These are phyloP conservation scores for Iris pallida DNA, from an alignment of 116 monocot species.

Conservation along the genomic window DNA sequence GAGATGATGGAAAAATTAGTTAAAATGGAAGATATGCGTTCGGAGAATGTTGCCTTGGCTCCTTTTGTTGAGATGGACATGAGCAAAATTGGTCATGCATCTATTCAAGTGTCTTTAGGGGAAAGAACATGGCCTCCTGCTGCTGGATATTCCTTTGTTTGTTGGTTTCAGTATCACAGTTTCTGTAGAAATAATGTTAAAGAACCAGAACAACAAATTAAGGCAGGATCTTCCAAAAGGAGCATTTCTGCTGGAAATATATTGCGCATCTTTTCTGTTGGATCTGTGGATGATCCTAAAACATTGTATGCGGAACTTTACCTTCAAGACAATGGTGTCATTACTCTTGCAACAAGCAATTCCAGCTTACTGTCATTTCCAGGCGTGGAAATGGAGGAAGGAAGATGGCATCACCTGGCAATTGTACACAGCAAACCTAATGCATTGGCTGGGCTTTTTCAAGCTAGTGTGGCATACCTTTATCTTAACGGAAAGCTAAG, in stretches of 20 bases:
- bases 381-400: conserved; percentile 81
- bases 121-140: conserved; percentile 99
- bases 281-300: conserved; percentile 70
- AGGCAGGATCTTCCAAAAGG: conserved; percentile 26
- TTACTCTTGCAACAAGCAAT: conserved; percentile 90
- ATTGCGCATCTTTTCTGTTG: conserved; percentile 85
- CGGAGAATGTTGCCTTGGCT: conserved; percentile 61
- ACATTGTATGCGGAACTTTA: conserved; percentile 76
- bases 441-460: conserved; percentile 96
- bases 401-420: conserved; percentile 96
- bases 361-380: conserved; percentile 77
- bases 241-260: conserved; percentile 40
- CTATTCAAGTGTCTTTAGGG: conserved; percentile 91
- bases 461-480: conserved; percentile 85
- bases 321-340: conserved; percentile 76
- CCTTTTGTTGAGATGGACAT: conserved; percentile 98
- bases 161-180: conserved; percentile 90
- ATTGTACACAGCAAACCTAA: conserved; percentile 98
- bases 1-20: conserved; percentile 89
- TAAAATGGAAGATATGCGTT: conserved; percentile 61
- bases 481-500: conserved; percentile 90
- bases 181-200: conserved; percentile 49
- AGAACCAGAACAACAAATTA: conserved; percentile 50
- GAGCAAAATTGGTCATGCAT: conserved; percentile 87
- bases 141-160: conserved; percentile 97